Conservation (phyloP, 2,329 filamentous ascomycete species). For the Apiospora marii region DNA sequence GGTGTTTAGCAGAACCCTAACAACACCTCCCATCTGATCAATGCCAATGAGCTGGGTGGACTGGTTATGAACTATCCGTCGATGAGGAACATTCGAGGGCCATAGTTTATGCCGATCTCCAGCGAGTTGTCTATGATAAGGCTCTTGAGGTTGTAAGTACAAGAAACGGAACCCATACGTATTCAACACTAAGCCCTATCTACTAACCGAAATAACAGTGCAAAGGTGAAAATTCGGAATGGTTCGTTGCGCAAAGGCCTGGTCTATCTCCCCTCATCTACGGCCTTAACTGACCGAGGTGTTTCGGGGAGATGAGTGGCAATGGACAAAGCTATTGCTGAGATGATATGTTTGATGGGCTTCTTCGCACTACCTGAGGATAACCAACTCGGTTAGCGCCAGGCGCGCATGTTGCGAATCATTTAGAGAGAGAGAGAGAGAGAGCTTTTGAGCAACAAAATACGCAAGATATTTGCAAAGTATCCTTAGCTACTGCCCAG, state of each 20-base stretch:
- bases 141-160: not conserved
- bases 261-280: not conserved
- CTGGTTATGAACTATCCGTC: not conserved
- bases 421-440: not conserved
- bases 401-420: not conserved
- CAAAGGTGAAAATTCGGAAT: not conserved
- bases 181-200: not conserved
- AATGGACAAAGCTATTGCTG: not conserved
- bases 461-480: no score
- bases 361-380: not conserved
- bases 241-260: not conserved
- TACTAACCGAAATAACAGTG: not conserved
- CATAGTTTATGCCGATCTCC: not conserved
- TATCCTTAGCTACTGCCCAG: not conserved
- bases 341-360: not conserved
- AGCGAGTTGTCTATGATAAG: not conserved
- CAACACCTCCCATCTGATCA: not conserved
- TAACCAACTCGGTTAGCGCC: not conserved
- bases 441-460: not conserved
- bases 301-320: conserved; percentile 9
- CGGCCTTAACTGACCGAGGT: not conserved
- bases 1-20: not conserved
- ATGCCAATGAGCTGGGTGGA: not conserved
- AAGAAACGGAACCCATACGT: not conserved
- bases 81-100: not conserved